Percentiles rank a stretch among this genome's conserved stretches.
Conservation (phyloP, 352 stramenopile species). For the Blastocystis sp. region DNA sequence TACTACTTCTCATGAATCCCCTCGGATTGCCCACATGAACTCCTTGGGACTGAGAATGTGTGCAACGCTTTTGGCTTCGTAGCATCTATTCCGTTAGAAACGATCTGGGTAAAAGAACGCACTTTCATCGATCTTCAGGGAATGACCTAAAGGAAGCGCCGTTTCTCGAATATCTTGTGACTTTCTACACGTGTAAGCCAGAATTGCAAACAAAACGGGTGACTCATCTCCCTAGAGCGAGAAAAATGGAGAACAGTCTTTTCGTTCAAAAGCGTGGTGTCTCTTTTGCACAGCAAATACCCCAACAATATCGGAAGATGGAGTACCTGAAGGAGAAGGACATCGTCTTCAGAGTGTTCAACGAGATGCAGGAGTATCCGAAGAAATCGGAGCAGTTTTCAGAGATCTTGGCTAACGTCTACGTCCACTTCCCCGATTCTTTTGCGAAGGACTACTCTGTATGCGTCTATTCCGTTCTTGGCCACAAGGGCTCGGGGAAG, state of each 20-base stretch:
- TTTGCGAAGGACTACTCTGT: slow-evolving; percentile 49
- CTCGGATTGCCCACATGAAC: not conserved
- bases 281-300: not conserved
- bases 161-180: slow-evolving; percentile 14
- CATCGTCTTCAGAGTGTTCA: slow-evolving; percentile 41
- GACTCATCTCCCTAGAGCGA: not conserved
- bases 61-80: slow-evolving; percentile 34
- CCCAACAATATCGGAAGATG: not conserved
- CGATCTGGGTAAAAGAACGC: not conserved
- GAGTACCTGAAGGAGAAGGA: slow-evolving; percentile 46
- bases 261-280: not conserved
- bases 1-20: slow-evolving; percentile 12
- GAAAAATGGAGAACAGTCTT: not conserved
- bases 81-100: not conserved
- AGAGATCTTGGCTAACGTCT: slow-evolving; percentile 24
- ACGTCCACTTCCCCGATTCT: not conserved
- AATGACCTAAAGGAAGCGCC: slow-evolving; percentile 3
- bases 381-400: slow-evolving; percentile 49
- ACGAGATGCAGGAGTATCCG: slow-evolving; percentile 19
- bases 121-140: not conserved
- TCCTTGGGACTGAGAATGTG: slow-evolving; percentile 46
- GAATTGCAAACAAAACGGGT: not conserved
- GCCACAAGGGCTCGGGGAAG: slow-evolving; percentile 4
- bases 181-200: not conserved
- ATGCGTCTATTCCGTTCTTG: slow-evolving; percentile 33